Evolutionary conservation across 2,329 filamentous ascomycete genomes (phyloP), one percentile per base, ranked within the genome.

Genomic region (Botrytis aclada): DNA sequence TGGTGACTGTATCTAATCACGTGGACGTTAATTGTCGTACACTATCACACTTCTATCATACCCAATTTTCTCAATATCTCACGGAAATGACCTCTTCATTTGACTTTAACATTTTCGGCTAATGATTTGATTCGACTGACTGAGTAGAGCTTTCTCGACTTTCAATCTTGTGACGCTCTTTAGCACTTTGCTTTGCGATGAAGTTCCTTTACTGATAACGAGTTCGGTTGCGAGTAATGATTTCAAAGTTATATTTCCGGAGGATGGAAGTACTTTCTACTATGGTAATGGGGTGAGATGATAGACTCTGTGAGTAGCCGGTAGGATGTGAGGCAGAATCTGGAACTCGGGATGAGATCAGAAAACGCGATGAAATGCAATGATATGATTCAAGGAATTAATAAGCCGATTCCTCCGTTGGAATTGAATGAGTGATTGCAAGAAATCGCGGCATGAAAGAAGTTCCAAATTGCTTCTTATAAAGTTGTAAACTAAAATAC

Each of bases 311-410:
- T 54, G 47, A 5, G 0, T n/a, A 7, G 2, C 22, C n/a, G 25
- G 22, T 14, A 6, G 47, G 4, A 5, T 3, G 7, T n/a, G 47
- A 7, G 25, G 22, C 47, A n/a, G 16, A 54, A 3, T n/a, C 47
- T n/a, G n/a, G 25, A 51, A n/a, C 2, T 16, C 12, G 25, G 1
- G n/a, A n/a, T 22, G 47, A 6, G 47, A n/a, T n/a, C 10, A 16
- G 12, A 51, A 51, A 51, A 14, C 47, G 12, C 4, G 14, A n/a
- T 6, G 14, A 51, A n/a, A n/a, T 54, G 12, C 12, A 54, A n/a
- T 16, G 25, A 54, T 16, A n/a, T n/a, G n/a, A n/a, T n/a, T n/a
- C n/a, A n/a, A 54, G 2, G 2, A 1, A 16, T 0, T n/a, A n/a
- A 54, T n/a, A 7, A n/a, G 1, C 12, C 25, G 12, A n/a, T n/a